Base-by-base conservation (phyloP, 768 basidiomycete genomes). In the Tephrocybe sp. region DNA sequence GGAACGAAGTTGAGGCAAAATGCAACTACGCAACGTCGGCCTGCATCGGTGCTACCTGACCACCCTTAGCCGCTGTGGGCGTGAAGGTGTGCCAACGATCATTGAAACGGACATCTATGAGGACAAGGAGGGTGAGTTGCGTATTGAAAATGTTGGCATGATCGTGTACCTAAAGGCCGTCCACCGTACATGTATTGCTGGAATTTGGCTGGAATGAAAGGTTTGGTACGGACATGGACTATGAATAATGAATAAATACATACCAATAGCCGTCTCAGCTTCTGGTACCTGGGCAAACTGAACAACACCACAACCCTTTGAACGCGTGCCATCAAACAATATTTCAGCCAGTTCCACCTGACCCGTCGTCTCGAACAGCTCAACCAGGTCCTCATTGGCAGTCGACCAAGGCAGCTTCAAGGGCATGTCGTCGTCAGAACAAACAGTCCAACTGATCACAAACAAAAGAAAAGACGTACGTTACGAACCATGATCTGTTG, bases 401-500 rank as follows among this genome's bases (percentile, higher is more conserved):
- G 96, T 99, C 9, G 96, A 98, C 95, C 95, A 99, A 1, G 96
- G 96, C 15, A 99, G 72, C 96, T 98, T 57, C 8, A 45, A 3
- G 42, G 20, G 28, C 33, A 50, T 10, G n/a, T 14, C 18, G 50
- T 41, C n/a, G 32, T 30, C 28, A 20, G 11, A 18, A n/a, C 14
- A 4, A 32, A 30, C 10, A 32, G 36, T 36, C 15, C 37, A 32
- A 15, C 1, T 26, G 5, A 18, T 12, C 39, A 11, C 21, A 30
- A 23, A 43, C 14, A n/a, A 26, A 53, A 53, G 21, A 40, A 11
- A n/a, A 12, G 11, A 86, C 96, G 68, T 68, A 97, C 96, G 68
- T 99, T 99, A 71, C 93, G 87, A 61, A 98, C 95, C 84, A 96
- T 90, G 64, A 99, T 98, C 73, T 99, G 96, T 67, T 93, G 90